Evolutionary conservation across 1,139 yeast genomes (phyloP).

Genomic region (Magnusiomyces fungicola): DNA sequence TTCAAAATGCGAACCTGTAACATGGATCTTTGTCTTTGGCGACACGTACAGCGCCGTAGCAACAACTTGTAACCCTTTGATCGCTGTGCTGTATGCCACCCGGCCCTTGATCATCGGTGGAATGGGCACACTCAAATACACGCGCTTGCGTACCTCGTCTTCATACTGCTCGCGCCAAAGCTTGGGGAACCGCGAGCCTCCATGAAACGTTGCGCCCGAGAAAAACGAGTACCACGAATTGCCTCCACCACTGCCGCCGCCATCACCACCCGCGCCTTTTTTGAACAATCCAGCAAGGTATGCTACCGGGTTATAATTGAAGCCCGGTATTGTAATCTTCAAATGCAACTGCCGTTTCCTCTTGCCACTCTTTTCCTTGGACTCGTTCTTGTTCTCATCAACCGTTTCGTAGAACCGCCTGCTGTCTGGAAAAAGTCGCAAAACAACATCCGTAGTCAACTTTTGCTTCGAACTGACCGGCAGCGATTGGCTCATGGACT

Average conservation of each 20-base stretch:
- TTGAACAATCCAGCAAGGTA: too few relatives aligned
- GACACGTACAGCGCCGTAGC: slow-evolving; percentile 7
- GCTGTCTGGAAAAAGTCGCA: slow-evolving; percentile 10
- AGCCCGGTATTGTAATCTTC: background rate
- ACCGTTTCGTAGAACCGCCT: slow-evolving; percentile 1
- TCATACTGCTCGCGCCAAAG: too few relatives aligned
- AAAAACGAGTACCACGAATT: too few relatives aligned
- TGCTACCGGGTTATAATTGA: too few relatives aligned
- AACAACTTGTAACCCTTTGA: slow-evolving; percentile 10
- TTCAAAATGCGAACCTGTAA: slow-evolving; percentile 1
- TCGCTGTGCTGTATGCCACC: slow-evolving; percentile 11
- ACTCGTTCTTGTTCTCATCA: background rate
- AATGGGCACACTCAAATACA: slow-evolving; percentile 3
- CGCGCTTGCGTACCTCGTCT: background rate
- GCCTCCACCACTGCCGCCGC: too few relatives aligned
- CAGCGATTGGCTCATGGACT: background rate
- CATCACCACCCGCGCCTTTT: too few relatives aligned
- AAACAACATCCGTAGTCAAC: slow-evolving; percentile 8
- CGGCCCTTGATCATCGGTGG: slow-evolving; percentile 13
- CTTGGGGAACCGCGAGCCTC: too few relatives aligned
- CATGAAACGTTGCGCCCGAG: too few relatives aligned
- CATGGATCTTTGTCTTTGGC: slow-evolving; percentile 1
- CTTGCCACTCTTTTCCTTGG: background rate
- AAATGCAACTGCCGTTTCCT: background rate
- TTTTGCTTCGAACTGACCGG: slow-evolving; percentile 5